Percentiles rank a stretch among this genome's conserved stretches.
phyloP scores from a whole-genome alignment of 495 filamentous ascomycete genomes.

The Ramalina peruviana region DNA sequence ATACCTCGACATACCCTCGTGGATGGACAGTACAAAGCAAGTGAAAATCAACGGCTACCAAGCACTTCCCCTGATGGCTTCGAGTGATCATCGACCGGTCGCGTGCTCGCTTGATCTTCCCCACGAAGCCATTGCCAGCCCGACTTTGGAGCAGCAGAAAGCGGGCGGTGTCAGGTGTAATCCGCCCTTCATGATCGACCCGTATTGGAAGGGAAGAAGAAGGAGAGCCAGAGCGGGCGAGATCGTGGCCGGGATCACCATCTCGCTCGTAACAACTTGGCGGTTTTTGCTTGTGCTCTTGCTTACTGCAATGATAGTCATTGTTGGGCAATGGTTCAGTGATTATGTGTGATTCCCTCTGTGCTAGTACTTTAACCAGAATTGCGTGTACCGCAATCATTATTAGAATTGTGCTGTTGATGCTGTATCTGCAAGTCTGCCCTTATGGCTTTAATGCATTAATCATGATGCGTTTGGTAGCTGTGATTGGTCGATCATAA shows the following conservation, averaged over 20 bases:
- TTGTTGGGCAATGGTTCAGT: no score
- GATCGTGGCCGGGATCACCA: conserved; percentile 39
- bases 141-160: conserved; percentile 9
- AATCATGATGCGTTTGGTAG: no score
- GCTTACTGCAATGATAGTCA: no score
- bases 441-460: no score
- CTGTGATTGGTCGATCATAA: no score
- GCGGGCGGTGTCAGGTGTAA: conserved; percentile 17
- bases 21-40: conserved; percentile 23
- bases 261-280: conserved; percentile 47
- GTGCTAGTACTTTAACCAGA: no score
- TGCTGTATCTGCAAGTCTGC: no score
- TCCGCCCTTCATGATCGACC: conserved; percentile 41
- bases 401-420: no score
- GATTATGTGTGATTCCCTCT: no score
- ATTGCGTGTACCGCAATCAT: no score
- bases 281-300: no score
- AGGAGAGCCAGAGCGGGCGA: conserved; percentile 40
- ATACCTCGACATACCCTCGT: conserved; percentile 49
- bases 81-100: conserved; percentile 78
- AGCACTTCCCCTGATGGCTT: conserved; percentile 56
- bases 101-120: conserved; percentile 51
- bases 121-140: conserved; percentile 19
- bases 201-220: conserved; percentile 34
- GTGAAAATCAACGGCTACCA: conserved; percentile 48